A percentile compares a stretch with the other conserved stretches of the same genome.
Evolutionary conservation across 202 grass and related monocot genomes (phyloP).

Genomic region (Eragrostis tef): DNA sequence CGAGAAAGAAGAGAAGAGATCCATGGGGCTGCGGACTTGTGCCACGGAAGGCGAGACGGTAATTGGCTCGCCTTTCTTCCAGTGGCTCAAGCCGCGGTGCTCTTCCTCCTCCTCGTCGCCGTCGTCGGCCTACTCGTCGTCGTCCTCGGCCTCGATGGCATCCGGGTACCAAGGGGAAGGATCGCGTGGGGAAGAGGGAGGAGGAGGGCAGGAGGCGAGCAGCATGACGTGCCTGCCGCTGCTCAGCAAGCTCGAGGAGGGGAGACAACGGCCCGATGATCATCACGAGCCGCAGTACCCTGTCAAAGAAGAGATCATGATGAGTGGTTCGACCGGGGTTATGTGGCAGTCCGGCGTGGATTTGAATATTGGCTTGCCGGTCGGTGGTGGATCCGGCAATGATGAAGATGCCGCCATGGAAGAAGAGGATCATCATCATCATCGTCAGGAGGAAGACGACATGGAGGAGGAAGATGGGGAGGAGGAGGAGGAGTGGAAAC

Average conservation of each 20-base stretch:
- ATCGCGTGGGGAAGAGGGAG: constrained; percentile 17
- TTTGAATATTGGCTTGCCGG: constrained; percentile 65
- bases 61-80: constrained; percentile 44
- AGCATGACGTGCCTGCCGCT: constrained; percentile 65
- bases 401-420: constrained; percentile 39
- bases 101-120: constrained; percentile 9
- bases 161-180: not conserved
- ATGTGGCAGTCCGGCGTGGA: constrained; percentile 29
- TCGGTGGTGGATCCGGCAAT: constrained; percentile 36
- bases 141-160: not conserved
- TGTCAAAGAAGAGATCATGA: constrained; percentile 42
- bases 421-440: constrained; percentile 34
- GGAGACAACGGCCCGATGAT: constrained; percentile 27
- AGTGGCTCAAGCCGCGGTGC: constrained; percentile 59
- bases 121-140: constrained; percentile 34
- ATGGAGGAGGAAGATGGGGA: constrained; percentile 1
- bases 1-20: not conserved
- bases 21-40: constrained; percentile 46
- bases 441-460: constrained; percentile 29
- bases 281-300: constrained; percentile 6
- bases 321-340: not conserved
- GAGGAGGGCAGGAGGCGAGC: constrained; percentile 5
- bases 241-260: constrained; percentile 65
- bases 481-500: constrained; percentile 42
- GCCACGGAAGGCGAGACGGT: constrained; percentile 46